Percentiles rank a stretch among this genome's conserved stretches.
These are phyloP conservation scores for Gracilaria domingensis DNA, from an alignment of 23 red algal genomes.

Conservation along the genomic window DNA sequence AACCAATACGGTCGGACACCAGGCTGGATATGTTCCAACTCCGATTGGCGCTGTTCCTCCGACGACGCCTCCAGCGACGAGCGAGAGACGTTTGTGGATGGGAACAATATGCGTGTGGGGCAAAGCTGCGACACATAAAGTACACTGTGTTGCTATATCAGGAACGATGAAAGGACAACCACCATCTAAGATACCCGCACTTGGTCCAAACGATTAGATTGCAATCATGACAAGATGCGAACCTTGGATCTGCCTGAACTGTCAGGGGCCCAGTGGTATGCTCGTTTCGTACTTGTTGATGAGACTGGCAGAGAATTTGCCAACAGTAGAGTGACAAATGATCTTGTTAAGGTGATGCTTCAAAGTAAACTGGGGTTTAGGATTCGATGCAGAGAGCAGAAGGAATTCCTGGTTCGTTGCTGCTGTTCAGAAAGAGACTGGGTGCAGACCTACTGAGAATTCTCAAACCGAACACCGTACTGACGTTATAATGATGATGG, in stretches of 20 bases:
- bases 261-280: conserved; percentile 72
- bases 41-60: conserved; percentile 39
- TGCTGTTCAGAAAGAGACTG: conserved; percentile 49
- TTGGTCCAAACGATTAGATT: conserved; percentile 64
- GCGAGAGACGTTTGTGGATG: conserved; percentile 29
- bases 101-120: conserved; percentile 3
- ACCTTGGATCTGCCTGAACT: neutral
- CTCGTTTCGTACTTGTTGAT: conserved; percentile 32
- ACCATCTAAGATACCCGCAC: conserved; percentile 20
- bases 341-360: conserved; percentile 65
- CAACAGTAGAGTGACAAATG: conserved; percentile 1
- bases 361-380: conserved; percentile 54
- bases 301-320: conserved; percentile 6
- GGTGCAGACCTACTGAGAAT: conserved; percentile 52
- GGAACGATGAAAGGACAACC: neutral
- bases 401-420: conserved; percentile 48
- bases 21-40: neutral
- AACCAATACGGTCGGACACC: neutral
- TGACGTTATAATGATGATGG: conserved; percentile 14
- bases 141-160: conserved; percentile 66
- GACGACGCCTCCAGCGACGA: conserved; percentile 1
- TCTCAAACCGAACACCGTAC: conserved; percentile 44
- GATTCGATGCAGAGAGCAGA: conserved; percentile 59
- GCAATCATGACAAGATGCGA: conserved; percentile 57
- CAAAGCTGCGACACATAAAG: conserved; percentile 23